phyloP scores from a whole-genome alignment of 1,284 basidiomycete species.

The Austropuccinia psidii region DNA sequence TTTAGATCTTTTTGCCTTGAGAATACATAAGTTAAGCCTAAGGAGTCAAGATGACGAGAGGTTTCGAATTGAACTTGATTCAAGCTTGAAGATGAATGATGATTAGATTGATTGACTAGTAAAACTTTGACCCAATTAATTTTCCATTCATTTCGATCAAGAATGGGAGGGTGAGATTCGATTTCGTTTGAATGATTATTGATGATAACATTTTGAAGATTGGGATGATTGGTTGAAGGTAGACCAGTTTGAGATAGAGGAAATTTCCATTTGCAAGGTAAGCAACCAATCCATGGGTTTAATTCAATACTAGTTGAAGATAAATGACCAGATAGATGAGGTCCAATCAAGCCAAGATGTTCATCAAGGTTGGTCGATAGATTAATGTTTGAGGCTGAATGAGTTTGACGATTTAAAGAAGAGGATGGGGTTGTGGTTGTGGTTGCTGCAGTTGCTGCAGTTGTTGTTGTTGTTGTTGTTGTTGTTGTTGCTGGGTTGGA shows the following conservation, averaged over 20 bases:
- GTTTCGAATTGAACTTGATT: too few species aligned
- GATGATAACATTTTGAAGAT: neutral
- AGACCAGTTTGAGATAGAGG: neutral
- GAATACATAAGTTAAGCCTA: too few species aligned
- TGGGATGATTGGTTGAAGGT: neutral
- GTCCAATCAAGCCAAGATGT: constrained; percentile 10
- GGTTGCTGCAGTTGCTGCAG: neutral
- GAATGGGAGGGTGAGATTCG: neutral
- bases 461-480: neutral
- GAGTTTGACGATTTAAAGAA: neutral
- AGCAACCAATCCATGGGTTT: constrained; percentile 18
- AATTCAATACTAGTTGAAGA: constrained; percentile 3
- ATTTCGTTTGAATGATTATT: neutral
- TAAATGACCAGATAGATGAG: constrained; percentile 3
- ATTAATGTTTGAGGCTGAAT: neutral
- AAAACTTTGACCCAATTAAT: constrained; percentile 17
- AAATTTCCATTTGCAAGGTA: constrained; percentile 30
- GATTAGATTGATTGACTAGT: neutral
- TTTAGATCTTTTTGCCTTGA: too few species aligned
- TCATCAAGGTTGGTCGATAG: constrained; percentile 5
- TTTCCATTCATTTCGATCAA: constrained; percentile 17
- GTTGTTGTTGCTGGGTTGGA: neutral
- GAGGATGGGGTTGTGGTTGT: neutral
- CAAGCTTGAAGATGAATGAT: neutral
- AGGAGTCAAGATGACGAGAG: too few species aligned